phyloP scores from a whole-genome alignment of 2,329 filamentous ascomycete species.

The Penicillium sp. region DNA sequence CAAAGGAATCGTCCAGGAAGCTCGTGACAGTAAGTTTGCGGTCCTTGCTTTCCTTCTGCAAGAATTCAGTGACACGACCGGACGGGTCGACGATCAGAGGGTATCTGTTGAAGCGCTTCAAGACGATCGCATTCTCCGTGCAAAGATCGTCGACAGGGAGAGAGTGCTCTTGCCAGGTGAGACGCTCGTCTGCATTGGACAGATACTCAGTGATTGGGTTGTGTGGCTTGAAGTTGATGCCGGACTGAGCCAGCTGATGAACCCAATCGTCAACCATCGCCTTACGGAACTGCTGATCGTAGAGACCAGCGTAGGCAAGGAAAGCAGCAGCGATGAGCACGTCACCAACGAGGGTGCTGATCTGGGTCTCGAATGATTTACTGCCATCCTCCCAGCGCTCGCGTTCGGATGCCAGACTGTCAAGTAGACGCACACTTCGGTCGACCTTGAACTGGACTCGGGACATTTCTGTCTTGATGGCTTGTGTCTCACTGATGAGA shows the following conservation, averaged over 20 bases:
- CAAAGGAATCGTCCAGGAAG: constrained; percentile 96
- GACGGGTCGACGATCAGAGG: constrained; percentile 98
- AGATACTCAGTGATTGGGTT: constrained; percentile 96
- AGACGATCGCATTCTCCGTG: constrained; percentile 95
- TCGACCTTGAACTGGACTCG: constrained; percentile 97
- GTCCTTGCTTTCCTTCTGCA: constrained; percentile 91
- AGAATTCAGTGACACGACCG: constrained; percentile 86
- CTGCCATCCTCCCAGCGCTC: constrained; percentile 94
- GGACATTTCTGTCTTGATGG: constrained; percentile 95
- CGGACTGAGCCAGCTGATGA: constrained; percentile 86
- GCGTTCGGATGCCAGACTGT: constrained; percentile 91
- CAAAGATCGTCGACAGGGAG: constrained; percentile 95
- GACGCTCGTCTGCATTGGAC: constrained; percentile 89
- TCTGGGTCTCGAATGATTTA: constrained; percentile 96
- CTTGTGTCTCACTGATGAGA: constrained; percentile 92
- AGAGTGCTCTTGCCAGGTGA: constrained; percentile 91
- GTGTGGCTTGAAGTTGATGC: constrained; percentile 84
- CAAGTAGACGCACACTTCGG: constrained; percentile 86
- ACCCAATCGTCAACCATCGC: constrained; percentile 98
- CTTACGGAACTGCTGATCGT: constrained; percentile 97
- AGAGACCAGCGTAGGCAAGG: constrained; percentile 92
- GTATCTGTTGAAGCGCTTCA: constrained; percentile 97
- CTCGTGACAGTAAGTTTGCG: constrained; percentile 92
- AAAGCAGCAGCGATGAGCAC: constrained; percentile 95
- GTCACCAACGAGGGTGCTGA: constrained; percentile 91